Conservation (phyloP, 345 rosid genomes). For the Orychophragmus violaceus region DNA sequence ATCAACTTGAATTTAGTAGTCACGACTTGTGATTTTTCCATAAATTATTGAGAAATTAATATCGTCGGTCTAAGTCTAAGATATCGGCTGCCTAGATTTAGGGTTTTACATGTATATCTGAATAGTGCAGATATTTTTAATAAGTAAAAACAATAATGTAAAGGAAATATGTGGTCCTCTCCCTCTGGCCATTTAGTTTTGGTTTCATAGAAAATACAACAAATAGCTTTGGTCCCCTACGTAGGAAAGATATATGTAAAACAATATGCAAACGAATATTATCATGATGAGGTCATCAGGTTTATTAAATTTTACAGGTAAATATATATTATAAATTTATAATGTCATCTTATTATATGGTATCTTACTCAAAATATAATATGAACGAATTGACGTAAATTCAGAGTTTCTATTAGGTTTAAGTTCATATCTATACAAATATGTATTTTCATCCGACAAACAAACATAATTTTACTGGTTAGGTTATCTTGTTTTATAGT, state of each 20-base stretch:
- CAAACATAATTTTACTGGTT: neutral
- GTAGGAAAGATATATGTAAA: conserved; percentile 7
- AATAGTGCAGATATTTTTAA: conserved; percentile 3
- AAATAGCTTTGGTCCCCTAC: conserved; percentile 29
- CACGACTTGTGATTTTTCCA: neutral
- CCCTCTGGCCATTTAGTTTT: conserved; percentile 13
- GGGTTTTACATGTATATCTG: conserved; percentile 9
- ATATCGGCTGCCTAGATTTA: conserved; percentile 26
- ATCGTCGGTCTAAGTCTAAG: conserved; percentile 23
- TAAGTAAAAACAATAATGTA: neutral
- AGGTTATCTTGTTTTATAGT: neutral
- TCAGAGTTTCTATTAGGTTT: neutral
- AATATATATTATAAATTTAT: neutral
- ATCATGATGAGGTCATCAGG: too few species aligned
- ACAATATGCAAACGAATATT: neutral
- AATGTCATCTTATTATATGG: neutral
- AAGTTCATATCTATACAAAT: neutral
- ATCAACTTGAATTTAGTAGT: neutral
- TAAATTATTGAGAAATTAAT: neutral
- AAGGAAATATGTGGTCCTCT: conserved; percentile 23
- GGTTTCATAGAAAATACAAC: conserved; percentile 20
- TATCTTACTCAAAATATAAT: neutral
- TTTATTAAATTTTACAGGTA: neutral
- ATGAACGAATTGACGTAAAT: neutral
- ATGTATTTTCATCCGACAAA: neutral